Evolutionary conservation across 495 filamentous ascomycete genomes (phyloP), one percentile per base, ranked within the genome.

Genomic region (Xylaria scruposa): DNA sequence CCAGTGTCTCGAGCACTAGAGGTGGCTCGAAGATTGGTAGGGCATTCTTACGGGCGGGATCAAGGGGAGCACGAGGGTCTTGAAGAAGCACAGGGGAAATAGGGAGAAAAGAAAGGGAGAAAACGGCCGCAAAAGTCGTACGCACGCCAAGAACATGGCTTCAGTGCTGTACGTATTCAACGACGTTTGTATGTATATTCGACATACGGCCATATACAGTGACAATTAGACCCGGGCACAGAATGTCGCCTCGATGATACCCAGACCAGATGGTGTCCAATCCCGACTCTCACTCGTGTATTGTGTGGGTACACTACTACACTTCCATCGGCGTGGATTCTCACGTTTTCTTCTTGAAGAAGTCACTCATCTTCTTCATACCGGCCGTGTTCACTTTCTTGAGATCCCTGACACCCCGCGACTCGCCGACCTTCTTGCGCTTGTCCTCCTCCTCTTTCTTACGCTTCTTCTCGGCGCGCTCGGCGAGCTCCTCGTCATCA

Each of bases 281-380:
- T 36, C 26, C 42, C 65, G 24, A 51, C 49, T 31, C 49, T 49
- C 40, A 31, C 29, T 70, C 60, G 53, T 51, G 29, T 72, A 51
- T 58, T 72, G 42, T 3, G 4, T 53, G 21, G 15, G 26, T 29
- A 70, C 29, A 56, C 31, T 7, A 10, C 24, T 19, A n/a, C n/a
- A n/a, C 40, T 15, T 33, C 44, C 17, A 26, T 63, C 5, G 49
- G 62, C 15, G 6, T 54, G 7, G 13, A 31, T 44, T 15, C 42
- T 72, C 19, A n/a, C 4, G 31, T 56, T 63, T 89, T 90, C 84
- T 95, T 97, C 47, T 86, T 88, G 79, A 99, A 99, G 80, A 98
- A 99, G 72, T 91, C 88, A 74, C 94, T 97, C 90, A 99, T 88
- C 86, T 97, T 98, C 86, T 92, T 94, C 96, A 99, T 99, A 33